Evolutionary conservation across 495 filamentous ascomycete genomes (phyloP), one percentile per base, ranked within the genome.

Genomic region (Penicillium coffeae): DNA sequence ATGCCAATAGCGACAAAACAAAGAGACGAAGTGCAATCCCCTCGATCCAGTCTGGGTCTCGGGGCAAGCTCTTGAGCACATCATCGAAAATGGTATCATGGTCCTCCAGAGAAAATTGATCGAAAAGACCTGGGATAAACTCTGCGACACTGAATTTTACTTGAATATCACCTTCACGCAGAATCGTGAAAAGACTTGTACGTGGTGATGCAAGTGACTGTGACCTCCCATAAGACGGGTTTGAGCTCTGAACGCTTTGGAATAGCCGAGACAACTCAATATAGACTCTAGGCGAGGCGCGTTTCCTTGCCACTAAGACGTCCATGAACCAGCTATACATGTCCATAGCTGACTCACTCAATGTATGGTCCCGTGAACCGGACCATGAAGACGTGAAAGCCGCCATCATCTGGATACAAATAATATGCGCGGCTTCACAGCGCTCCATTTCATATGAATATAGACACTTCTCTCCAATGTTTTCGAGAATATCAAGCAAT

Each of bases 11-110:
- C 3, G 83, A 76, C 9, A 96, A 73, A 20, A 87, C 80, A 56
- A 87, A 82, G 7, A 97, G 69, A 13, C 94, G 84, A 36, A 93
- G 75, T 3, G 90, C 89, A 51, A 97, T 89, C 4, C 90, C 91
- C 69, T 96, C 93, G 2, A 70, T 60, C 75, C 81, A 86, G 37
- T 82, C 78, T 15, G 72, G 72, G 45, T 90, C 85, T 34, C 72
- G 74, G 19, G 92, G 89, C 22, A 99, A 77, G 48, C 68, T 85
- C 14, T 76, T 69, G 15, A 93, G 69, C 14, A 95, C 74, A 54
- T 95, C 88, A 41, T 87, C 74, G 47, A 95, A 85, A 13, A 96
- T 85, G 6, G 76, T 76, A 39, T 95, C 88, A 62, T 96, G 93
- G 27, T 83, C 77, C 48, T 84, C 84, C 2, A 95, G 74, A 15